Conservation (phyloP, 495 filamentous ascomycete genomes). For the Podospora pseudopauciseta region DNA sequence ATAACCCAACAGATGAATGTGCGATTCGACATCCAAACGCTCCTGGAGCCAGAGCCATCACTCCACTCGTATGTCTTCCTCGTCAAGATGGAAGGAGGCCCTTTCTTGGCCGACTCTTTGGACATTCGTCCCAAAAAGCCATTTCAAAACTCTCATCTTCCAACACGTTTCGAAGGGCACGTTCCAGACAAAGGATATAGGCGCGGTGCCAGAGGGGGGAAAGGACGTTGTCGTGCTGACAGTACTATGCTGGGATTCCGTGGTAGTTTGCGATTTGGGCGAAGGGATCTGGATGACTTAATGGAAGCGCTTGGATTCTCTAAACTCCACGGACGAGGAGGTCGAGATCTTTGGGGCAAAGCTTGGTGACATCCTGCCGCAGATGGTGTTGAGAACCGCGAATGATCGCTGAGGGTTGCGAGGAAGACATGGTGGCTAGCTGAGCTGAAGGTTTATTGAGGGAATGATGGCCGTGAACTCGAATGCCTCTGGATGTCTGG, state of each 20-base stretch:
- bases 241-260: slow-evolving; percentile 26
- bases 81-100: slow-evolving; percentile 17
- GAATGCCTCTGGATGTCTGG: too few relatives aligned
- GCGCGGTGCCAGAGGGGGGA: slow-evolving; percentile 45
- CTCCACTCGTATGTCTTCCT: slow-evolving; percentile 6
- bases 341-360: slow-evolving; percentile 5
- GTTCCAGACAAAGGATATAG: slow-evolving; percentile 14
- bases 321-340: slow-evolving; percentile 21
- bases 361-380: neutral
- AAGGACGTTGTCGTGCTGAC: slow-evolving; percentile 40
- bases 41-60: slow-evolving; percentile 6
- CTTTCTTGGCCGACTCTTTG: neutral
- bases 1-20: neutral
- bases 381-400: neutral
- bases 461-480: too few relatives aligned
- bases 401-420: too few relatives aligned
- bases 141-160: slow-evolving; percentile 19
- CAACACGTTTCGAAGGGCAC: slow-evolving; percentile 2
- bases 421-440: too few relatives aligned
- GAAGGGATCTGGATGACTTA: slow-evolving; percentile 22
- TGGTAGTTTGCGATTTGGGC: slow-evolving; percentile 31
- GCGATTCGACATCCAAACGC: neutral
- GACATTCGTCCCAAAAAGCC: slow-evolving; percentile 22
- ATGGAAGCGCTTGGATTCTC: slow-evolving; percentile 10
- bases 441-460: too few relatives aligned